These are phyloP conservation scores for Casaregolazyma lundiana DNA, from an alignment of 1,139 yeast species.

Conservation along the genomic window DNA sequence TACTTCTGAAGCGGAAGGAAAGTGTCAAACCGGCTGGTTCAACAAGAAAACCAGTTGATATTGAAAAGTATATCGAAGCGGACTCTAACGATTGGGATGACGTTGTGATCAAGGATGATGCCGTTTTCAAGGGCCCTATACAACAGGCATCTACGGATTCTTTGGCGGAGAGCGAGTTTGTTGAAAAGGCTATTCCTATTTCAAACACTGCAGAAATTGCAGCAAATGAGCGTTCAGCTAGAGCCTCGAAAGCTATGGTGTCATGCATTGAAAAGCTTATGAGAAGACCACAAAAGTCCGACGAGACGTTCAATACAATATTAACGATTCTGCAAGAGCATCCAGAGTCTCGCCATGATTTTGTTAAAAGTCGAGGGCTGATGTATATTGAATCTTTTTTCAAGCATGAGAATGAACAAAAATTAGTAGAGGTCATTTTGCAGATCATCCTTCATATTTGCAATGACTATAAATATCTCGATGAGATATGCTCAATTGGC, in stretches of 20 bases:
- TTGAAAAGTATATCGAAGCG: conserved; percentile 1
- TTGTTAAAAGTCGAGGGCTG: conserved; percentile 12
- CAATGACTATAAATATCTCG: conserved; percentile 3
- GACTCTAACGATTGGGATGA: conserved; percentile 19
- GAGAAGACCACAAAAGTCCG: background rate
- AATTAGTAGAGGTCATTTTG: background rate
- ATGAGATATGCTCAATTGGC: conserved; percentile 5
- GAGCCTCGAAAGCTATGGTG: background rate
- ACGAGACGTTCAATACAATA: background rate
- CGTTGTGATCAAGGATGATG: conserved; percentile 20
- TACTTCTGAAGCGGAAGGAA: background rate
- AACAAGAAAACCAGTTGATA: conserved; percentile 6
- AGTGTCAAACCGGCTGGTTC: background rate
- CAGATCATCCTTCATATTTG: conserved; percentile 4
- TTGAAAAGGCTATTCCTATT: background rate
- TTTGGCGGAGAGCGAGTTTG: background rate
- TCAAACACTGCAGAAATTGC: background rate
- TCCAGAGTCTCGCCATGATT: conserved; percentile 9
- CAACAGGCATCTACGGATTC: background rate
- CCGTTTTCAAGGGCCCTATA: background rate
- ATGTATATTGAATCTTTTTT: background rate
- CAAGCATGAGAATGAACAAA: background rate
- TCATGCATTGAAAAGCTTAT: background rate
- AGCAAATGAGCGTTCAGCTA: background rate
- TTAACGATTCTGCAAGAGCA: background rate